Percentiles rank a stretch among this genome's conserved stretches.
These are phyloP conservation scores for Spathaspora arborariae DNA, from an alignment of 805 yeast species.

Conservation along the genomic window DNA sequence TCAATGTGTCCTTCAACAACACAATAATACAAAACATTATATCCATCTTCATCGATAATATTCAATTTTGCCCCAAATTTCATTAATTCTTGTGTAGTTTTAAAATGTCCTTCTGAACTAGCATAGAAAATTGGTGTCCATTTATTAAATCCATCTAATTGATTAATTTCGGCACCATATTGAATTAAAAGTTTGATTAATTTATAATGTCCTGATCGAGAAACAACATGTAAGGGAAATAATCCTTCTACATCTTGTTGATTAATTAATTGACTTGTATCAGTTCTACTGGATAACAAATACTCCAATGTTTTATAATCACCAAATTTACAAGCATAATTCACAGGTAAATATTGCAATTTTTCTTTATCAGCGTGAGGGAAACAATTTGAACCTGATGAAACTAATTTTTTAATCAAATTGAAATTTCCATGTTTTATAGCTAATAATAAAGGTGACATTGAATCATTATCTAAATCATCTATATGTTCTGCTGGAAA, in stretches of 20 bases:
- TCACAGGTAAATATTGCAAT: constrained; percentile 71
- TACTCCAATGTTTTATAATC: constrained; percentile 65
- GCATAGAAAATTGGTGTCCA: constrained; percentile 96
- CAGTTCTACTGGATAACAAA: constrained; percentile 42
- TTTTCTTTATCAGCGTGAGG: constrained; percentile 46
- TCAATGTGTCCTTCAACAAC: constrained; percentile 90
- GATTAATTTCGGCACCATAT: constrained; percentile 74
- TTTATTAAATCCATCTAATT: constrained; percentile 76
- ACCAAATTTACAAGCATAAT: constrained; percentile 86
- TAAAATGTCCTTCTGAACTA: constrained; percentile 75
- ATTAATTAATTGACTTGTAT: constrained; percentile 24
- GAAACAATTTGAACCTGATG: constrained; percentile 31
- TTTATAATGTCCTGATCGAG: constrained; percentile 73
- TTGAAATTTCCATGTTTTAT: constrained; percentile 63
- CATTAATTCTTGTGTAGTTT: constrained; percentile 67
- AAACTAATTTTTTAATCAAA: constrained; percentile 28
- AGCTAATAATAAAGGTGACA: constrained; percentile 79
- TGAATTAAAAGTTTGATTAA: constrained; percentile 64
- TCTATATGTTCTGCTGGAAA: constrained; percentile 40
- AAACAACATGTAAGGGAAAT: constrained; percentile 82
- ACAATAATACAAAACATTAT: constrained; percentile 81
- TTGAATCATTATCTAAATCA: constrained; percentile 65
- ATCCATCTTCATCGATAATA: constrained; percentile 73
- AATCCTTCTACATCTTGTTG: constrained; percentile 85
- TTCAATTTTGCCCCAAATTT: constrained; percentile 67